Conservation (phyloP, 2,329 filamentous ascomycete genomes). For the Exserohilum rostratum region DNA sequence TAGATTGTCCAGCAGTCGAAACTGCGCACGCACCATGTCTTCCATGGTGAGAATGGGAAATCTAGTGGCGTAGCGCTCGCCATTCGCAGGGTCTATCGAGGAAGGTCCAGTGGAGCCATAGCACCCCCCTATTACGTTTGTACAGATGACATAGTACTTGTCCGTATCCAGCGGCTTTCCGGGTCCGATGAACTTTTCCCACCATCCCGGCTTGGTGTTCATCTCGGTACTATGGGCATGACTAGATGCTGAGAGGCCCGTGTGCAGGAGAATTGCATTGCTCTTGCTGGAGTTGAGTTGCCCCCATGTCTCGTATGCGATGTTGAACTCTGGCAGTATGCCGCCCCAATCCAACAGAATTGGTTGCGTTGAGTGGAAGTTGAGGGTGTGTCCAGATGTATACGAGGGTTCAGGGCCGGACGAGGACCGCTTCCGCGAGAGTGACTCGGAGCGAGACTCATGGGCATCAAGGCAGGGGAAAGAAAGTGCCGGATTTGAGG, state of each 20-base stretch:
- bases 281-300: slow-evolving; percentile 76
- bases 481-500: slow-evolving; percentile 49
- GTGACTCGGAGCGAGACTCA: slow-evolving; percentile 64
- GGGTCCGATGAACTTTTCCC: slow-evolving; percentile 97
- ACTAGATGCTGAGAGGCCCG: slow-evolving; percentile 93
- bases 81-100: slow-evolving; percentile 85
- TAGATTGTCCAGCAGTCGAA: slow-evolving; percentile 80
- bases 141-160: slow-evolving; percentile 93
- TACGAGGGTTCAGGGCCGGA: slow-evolving; percentile 93
- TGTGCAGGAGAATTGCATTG: slow-evolving; percentile 92
- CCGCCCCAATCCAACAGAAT: slow-evolving; percentile 94
- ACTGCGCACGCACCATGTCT: slow-evolving; percentile 97
- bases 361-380: slow-evolving; percentile 74
- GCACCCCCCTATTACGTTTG: slow-evolving; percentile 94
- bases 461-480: slow-evolving; percentile 52
- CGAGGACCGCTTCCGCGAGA: slow-evolving; percentile 71
- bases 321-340: slow-evolving; percentile 82
- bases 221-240: slow-evolving; percentile 90
- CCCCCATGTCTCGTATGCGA: slow-evolving; percentile 96
- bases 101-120: slow-evolving; percentile 93
- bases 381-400: slow-evolving; percentile 82
- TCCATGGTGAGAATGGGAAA: slow-evolving; percentile 96
- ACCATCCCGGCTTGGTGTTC: slow-evolving; percentile 93
- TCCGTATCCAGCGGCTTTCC: slow-evolving; percentile 84
- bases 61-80: slow-evolving; percentile 85